Conservation (phyloP, 352 stramenopile species). For the Globisporangium irregulare region DNA sequence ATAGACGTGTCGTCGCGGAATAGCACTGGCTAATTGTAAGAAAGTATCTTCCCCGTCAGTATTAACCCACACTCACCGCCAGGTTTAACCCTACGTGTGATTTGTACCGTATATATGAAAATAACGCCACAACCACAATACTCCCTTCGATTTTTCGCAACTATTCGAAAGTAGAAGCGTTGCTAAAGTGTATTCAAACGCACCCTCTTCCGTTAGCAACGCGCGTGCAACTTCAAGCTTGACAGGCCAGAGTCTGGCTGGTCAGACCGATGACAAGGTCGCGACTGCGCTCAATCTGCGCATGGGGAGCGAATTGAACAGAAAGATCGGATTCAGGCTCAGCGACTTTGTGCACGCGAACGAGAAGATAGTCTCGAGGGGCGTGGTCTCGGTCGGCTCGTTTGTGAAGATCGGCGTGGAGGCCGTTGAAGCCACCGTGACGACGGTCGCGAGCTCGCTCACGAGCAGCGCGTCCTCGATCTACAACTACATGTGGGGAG, state of each 20-base stretch:
- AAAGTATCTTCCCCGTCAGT: too few relatives aligned
- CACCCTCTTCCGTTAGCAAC: too few relatives aligned
- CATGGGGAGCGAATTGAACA: slow-evolving; percentile 86
- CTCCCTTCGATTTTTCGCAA: too few relatives aligned
- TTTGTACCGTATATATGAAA: too few relatives aligned
- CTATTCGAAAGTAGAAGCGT: too few relatives aligned
- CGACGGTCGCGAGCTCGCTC: slow-evolving; percentile 77
- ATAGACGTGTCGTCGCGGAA: too few relatives aligned
- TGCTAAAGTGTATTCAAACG: too few relatives aligned
- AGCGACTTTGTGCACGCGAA: slow-evolving; percentile 86
- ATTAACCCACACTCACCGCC: too few relatives aligned
- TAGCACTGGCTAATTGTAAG: too few relatives aligned
- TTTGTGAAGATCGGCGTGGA: slow-evolving; percentile 82
- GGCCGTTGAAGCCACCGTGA: slow-evolving; percentile 65
- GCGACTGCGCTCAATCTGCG: slow-evolving; percentile 74
- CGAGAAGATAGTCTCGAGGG: slow-evolving; percentile 82
- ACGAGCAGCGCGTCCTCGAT: slow-evolving; percentile 74
- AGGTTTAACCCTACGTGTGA: too few relatives aligned
- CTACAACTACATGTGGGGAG: slow-evolving; percentile 83
- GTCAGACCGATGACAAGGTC: slow-evolving; percentile 78
- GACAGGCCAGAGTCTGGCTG: too few relatives aligned
- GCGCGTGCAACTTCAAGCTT: slow-evolving; percentile 6
- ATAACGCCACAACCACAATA: too few relatives aligned
- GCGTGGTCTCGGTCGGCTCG: slow-evolving; percentile 73
- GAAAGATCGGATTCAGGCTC: slow-evolving; percentile 81